Conservation (phyloP, 139 green algal genomes). For the Limnomonas spitsbergensis region DNA sequence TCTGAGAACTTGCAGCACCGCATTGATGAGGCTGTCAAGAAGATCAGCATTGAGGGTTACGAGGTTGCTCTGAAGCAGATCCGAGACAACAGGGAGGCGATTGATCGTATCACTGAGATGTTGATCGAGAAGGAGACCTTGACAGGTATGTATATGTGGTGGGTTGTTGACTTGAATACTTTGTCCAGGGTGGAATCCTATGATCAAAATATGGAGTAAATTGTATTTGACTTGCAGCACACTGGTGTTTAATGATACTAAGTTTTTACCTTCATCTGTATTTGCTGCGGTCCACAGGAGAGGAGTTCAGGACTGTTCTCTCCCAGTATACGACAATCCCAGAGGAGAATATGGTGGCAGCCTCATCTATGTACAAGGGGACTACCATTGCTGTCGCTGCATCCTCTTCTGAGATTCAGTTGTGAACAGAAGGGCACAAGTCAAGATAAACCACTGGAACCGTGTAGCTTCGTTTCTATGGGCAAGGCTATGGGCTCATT, state of each 20-base stretch:
- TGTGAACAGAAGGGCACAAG: too few species aligned
- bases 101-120: conserved; percentile 89
- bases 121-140: conserved; percentile 97
- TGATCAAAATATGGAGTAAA: too few species aligned
- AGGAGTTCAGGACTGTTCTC: conserved; percentile 91
- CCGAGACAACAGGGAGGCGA: conserved; percentile 85
- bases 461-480: too few species aligned
- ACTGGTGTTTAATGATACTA: too few species aligned
- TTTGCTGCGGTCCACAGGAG: conserved; percentile 23
- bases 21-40: conserved; percentile 89
- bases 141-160: conserved; percentile 58
- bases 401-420: too few species aligned
- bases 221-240: too few species aligned
- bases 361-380: too few species aligned
- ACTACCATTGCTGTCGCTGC: too few species aligned
- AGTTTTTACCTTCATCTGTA: too few species aligned
- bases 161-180: neutral
- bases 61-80: conserved; percentile 74
- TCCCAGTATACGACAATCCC: conserved; percentile 81
- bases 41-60: conserved; percentile 39
- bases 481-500: too few species aligned
- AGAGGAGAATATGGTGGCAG: conserved; percentile 70
- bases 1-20: conserved; percentile 89
- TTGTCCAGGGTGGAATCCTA: too few species aligned
- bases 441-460: too few species aligned